Evolutionary conservation across 345 rosid species (phyloP), one percentile per base, ranked within the genome.

Genomic region (Sonneratia alba): DNA sequence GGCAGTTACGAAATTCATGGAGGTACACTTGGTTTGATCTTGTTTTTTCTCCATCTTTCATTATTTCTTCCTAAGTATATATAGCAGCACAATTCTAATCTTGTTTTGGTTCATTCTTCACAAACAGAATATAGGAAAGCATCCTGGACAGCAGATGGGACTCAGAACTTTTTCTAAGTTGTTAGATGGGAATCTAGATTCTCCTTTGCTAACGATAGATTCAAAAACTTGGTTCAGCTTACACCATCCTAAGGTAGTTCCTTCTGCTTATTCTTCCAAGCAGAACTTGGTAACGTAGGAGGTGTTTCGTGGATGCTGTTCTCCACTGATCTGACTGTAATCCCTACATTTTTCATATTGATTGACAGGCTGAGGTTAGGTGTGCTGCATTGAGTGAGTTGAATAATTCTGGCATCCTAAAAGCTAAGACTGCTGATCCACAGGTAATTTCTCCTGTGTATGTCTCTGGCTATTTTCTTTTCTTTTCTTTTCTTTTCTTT

Each of bases 191-290:
- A 83, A 84, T 76, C 66, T 81, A 76, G 88, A 87, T 81, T 72
- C 72, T 42, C 75, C 92, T 42, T 47, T 73, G 19, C 75, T 82
- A 12, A 36, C 81, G 45, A 78, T 88, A 68, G 96, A 87, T 81
- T 87, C 98, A 64, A 92, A 89, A 80, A 79, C 88, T 67, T 92
- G 93, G 99, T 83, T 92, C 80, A 84, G 86, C 55, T 81, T 93
- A 74, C 87, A 89, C 81, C 98, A 95, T 81, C 99, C 97, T 16
- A 86, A 76, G 97, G 99, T 95, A 84, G 76, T 49, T 66, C 71
- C 36, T 66, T 27, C 36, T 27, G 6, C 38, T 27, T 13, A 27
- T 14, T 15, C 14, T 62, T 61, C 62, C 11, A 56, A n/a, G 27
- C 1, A n/a, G 63, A 57, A n/a, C 32, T n/a, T 57, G 63, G 32